Base-by-base conservation (phyloP, 306 rosid species). In the Vigna nakashimae region DNA sequence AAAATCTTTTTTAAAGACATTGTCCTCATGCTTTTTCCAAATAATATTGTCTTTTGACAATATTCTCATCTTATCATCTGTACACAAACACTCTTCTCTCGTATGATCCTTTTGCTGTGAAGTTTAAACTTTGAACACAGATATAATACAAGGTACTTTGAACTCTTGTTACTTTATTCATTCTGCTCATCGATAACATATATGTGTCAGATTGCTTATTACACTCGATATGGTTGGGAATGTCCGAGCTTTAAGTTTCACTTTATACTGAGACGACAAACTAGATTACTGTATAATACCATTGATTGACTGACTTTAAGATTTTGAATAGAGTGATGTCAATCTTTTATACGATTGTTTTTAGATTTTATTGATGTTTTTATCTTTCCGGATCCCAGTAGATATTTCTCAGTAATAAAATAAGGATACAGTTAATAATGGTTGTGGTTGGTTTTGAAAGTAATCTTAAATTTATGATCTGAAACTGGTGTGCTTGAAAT, bases 121-220 rank as follows among this genome's bases (percentile, higher is more conserved):
- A 79, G 71, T 46, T 46, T 28, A 24, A 79, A 69, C 56, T 1
- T 51, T 53, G 42, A 28, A 38, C 52, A 14, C 26, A 52, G 28
- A 32, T 80, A 42, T 77, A 68, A 13, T 34, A 46, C 22, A 58
- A 73, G 88, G 78, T 80, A 72, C 43, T 79, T 18, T 16, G 4
- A 32, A 20, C 49, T 73, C 58, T 79, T 50, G 13, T 13, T 43
- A 49, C 18, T 16, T 65, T 80, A 45, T 43, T 7, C 42, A 45
- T 30, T 52, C 28, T 64, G 5, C 14, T 69, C 22, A 14, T 9
- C 4, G 7, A 36, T 38, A 22, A 70, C 55, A 70, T 36, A 32
- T 82, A 24, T 76, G 36, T 51, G 45, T 14, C 52, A 28, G 52
- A 18, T 71, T 59, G 7, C 11, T 24, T 52, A 52, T 71, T 6